Evolutionary conservation across 1,284 basidiomycete species (phyloP).

Genomic region (Leccinum subrobustum): DNA sequence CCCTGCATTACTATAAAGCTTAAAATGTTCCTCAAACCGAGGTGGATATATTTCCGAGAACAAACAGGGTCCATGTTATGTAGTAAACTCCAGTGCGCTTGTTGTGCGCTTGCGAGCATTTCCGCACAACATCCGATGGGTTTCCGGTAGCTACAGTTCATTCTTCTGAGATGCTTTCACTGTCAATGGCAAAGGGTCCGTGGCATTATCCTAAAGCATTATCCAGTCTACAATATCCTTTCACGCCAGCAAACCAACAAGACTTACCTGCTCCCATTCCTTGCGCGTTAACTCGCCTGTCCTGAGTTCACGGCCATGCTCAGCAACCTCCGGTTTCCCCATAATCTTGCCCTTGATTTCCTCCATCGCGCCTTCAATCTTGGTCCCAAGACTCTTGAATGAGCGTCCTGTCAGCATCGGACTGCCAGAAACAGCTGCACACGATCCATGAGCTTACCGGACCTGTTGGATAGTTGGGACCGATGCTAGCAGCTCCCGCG

Average conservation of each 20-base stretch:
- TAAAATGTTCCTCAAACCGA: neutral
- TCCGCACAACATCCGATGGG: neutral
- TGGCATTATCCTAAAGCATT: conserved; percentile 4
- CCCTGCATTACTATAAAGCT: too few species aligned
- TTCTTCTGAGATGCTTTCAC: neutral
- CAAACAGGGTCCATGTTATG: too few species aligned
- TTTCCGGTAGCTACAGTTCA: neutral
- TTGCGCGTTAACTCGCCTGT: conserved; percentile 50
- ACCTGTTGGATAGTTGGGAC: conserved; percentile 22
- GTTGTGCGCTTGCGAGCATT: neutral
- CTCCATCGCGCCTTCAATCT: conserved; percentile 49
- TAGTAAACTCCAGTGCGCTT: neutral
- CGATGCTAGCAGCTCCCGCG: conserved; percentile 19
- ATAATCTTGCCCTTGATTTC: conserved; percentile 51
- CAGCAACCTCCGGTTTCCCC: conserved; percentile 42
- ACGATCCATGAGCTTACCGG: conserved; percentile 12
- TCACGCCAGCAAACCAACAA: neutral
- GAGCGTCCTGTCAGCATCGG: neutral
- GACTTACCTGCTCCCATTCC: conserved; percentile 40
- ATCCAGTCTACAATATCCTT: too few species aligned
- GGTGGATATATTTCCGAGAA: neutral
- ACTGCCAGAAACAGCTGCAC: neutral
- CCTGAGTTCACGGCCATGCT: conserved; percentile 46
- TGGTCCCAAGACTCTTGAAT: conserved; percentile 42
- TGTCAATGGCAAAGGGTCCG: conserved; percentile 1